phyloP scores from a whole-genome alignment of 2,329 filamentous ascomycete species.

The Hymenoscyphus fructigenus region DNA sequence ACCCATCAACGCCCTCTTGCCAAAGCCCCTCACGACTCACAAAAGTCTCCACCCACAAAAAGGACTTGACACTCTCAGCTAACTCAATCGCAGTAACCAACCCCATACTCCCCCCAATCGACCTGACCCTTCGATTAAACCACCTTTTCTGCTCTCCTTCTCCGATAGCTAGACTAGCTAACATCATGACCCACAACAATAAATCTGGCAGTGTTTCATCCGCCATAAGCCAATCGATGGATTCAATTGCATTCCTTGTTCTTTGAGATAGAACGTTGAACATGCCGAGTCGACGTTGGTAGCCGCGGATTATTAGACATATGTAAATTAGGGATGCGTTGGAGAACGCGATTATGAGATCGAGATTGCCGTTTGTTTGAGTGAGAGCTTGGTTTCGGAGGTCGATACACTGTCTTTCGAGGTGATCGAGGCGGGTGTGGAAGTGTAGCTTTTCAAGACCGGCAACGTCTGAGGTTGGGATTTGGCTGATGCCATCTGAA shows the following conservation, averaged over 20 bases:
- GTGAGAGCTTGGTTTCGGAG: neutral
- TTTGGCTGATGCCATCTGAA: neutral
- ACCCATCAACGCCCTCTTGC: neutral
- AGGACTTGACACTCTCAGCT: neutral
- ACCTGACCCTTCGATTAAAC: neutral
- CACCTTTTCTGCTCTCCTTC: neutral
- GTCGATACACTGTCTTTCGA: conserved; percentile 3
- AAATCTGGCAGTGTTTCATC: neutral
- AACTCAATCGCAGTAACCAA: neutral
- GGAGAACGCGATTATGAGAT: neutral
- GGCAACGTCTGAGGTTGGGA: neutral
- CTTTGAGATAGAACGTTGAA: neutral
- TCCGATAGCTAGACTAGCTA: neutral
- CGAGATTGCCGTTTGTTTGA: neutral
- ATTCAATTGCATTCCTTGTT: conserved; percentile 1
- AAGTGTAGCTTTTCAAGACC: neutral
- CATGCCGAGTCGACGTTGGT: neutral
- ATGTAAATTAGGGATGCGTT: conserved; percentile 5
- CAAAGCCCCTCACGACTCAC: conserved; percentile 1
- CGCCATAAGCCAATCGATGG: neutral
- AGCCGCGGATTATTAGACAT: neutral
- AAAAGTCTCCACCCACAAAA: conserved; percentile 4
- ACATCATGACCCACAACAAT: neutral
- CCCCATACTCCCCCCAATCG: neutral
- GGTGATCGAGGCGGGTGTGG: neutral